phyloP scores from a whole-genome alignment of 1,284 basidiomycete species.

The Heterobasidion occidentale region DNA sequence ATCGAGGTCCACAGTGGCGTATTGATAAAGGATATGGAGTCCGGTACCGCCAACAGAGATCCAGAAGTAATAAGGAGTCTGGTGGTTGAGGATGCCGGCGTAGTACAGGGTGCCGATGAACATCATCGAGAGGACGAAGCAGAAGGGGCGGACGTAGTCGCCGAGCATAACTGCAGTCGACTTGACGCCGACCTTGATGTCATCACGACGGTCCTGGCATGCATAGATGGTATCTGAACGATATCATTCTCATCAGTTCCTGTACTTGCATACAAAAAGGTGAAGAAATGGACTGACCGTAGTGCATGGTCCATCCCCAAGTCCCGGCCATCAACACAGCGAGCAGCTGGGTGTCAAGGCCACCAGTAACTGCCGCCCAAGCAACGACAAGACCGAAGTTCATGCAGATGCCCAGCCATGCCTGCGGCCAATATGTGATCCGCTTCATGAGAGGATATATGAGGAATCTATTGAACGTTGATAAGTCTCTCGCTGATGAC shows the following conservation, averaged over 20 bases:
- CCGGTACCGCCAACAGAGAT: constrained; percentile 44
- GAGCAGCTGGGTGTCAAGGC: constrained; percentile 28
- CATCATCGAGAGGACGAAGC: constrained; percentile 38
- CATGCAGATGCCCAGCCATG: constrained; percentile 59
- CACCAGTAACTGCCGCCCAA: constrained; percentile 35
- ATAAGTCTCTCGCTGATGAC: not conserved
- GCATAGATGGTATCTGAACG: constrained; percentile 45
- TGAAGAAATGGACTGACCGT: constrained; percentile 28
- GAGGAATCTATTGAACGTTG: constrained; percentile 10
- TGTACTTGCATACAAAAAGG: not conserved
- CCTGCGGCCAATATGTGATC: constrained; percentile 73
- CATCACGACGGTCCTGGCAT: constrained; percentile 47
- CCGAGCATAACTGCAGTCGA: constrained; percentile 52
- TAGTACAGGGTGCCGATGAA: constrained; percentile 42
- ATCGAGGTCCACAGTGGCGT: constrained; percentile 42
- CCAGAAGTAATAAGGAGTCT: constrained; percentile 44
- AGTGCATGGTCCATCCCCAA: constrained; percentile 64
- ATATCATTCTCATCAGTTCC: not conserved
- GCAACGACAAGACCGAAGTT: constrained; percentile 42
- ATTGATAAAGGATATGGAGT: constrained; percentile 49
- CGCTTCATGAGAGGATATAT: constrained; percentile 47
- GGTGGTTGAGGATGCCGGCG: constrained; percentile 40
- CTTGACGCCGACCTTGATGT: constrained; percentile 42
- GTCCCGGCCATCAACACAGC: constrained; percentile 28
- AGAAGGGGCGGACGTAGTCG: constrained; percentile 43